These are phyloP conservation scores for Dicorynia guianensis DNA, from an alignment of 306 rosid genomes.

Conservation along the genomic window DNA sequence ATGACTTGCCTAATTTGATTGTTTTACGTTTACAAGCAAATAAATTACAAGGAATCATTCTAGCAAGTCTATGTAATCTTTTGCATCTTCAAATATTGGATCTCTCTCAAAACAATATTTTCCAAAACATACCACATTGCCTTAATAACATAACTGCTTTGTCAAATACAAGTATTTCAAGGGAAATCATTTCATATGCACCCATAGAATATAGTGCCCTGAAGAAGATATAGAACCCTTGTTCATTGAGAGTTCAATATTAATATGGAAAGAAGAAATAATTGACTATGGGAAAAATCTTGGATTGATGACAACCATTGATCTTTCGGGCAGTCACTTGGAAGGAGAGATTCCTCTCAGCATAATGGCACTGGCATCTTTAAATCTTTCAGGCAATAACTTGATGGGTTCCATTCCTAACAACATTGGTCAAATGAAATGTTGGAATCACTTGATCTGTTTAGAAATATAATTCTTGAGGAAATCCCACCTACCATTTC, in stretches of 20 bases:
- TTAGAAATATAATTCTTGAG: conserved; percentile 36
- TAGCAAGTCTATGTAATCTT: no score
- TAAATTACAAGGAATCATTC: no score
- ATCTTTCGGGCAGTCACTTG: no score
- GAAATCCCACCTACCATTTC: conserved; percentile 29
- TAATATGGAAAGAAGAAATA: no score
- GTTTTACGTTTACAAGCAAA: no score
- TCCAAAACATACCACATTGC: conserved; percentile 49
- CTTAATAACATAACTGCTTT: conserved; percentile 19
- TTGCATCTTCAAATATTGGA: no score
- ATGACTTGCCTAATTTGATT: no score
- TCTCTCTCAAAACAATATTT: no score
- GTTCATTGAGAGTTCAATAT: neutral
- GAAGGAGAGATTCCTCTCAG: conserved; percentile 41
- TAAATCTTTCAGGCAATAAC: conserved; percentile 47
- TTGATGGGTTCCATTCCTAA: conserved; percentile 41
- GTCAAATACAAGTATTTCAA: neutral
- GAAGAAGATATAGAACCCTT: neutral
- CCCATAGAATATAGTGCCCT: no score
- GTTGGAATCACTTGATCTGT: conserved; percentile 46
- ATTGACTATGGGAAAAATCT: no score
- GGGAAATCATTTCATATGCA: no score
- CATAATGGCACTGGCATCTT: conserved; percentile 20
- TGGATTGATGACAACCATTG: no score
- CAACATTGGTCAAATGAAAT: conserved; percentile 36